Percentiles rank a stretch among this genome's conserved stretches.
These are phyloP conservation scores for Saccharomyces hybrid DNA, from an alignment of 1,139 yeast genomes.

Conservation along the genomic window DNA sequence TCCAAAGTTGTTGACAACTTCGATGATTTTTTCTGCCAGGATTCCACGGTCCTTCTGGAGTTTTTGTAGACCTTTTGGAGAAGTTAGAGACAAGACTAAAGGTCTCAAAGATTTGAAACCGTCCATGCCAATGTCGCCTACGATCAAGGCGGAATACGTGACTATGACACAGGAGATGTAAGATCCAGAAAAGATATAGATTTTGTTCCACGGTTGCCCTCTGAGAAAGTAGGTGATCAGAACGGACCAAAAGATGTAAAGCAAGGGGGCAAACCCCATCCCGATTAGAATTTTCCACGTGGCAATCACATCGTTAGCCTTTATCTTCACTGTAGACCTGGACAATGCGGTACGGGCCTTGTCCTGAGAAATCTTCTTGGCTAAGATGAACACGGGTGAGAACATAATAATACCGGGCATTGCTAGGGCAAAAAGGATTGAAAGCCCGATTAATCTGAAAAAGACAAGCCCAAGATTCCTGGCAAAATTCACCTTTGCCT, in stretches of 20 bases:
- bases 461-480: slow-evolving; percentile 43
- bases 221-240: slow-evolving; percentile 43
- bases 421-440: slow-evolving; percentile 52
- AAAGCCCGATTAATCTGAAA: slow-evolving; percentile 47
- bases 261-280: slow-evolving; percentile 79
- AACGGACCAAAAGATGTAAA: slow-evolving; percentile 73
- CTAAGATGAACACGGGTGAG: slow-evolving; percentile 79
- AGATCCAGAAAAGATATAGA: slow-evolving; percentile 28
- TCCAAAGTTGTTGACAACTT: slow-evolving; percentile 53
- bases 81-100: slow-evolving; percentile 61
- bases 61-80: slow-evolving; percentile 40
- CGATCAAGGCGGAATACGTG: slow-evolving; percentile 78
- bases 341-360: slow-evolving; percentile 79
- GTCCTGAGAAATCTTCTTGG: slow-evolving; percentile 59
- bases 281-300: slow-evolving; percentile 93
- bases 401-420: slow-evolving; percentile 82
- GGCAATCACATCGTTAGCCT: slow-evolving; percentile 88
- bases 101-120: slow-evolving; percentile 78
- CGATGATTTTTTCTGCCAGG: slow-evolving; percentile 43
- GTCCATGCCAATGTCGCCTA: slow-evolving; percentile 93
- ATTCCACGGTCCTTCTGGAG: slow-evolving; percentile 43
- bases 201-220: slow-evolving; percentile 19
- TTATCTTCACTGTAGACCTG: slow-evolving; percentile 81
- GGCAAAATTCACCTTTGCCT: slow-evolving; percentile 46
- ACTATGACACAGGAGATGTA: slow-evolving; percentile 48